phyloP scores from a whole-genome alignment of 2,329 filamentous ascomycete species.

The Byssochlamys sp. region DNA sequence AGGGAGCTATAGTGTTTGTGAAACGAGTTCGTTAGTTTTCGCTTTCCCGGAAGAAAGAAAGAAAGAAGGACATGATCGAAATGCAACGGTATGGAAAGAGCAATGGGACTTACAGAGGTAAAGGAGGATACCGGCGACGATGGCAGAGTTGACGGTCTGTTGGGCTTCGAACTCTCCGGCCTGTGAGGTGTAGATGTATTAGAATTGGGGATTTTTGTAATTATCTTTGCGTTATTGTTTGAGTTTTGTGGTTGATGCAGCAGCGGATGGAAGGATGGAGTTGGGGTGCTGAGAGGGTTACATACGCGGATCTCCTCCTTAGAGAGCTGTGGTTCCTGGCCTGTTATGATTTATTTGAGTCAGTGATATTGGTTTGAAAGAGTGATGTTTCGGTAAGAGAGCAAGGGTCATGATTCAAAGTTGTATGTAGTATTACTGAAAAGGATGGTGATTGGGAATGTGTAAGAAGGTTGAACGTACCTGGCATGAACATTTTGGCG shows the following conservation, averaged over 20 bases:
- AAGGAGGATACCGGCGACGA: conserved; percentile 46
- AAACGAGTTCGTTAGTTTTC: not conserved
- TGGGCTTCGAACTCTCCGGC: conserved; percentile 46
- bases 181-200: conserved; percentile 12
- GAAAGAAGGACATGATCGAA: not conserved
- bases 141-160: conserved; percentile 45
- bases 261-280: not conserved
- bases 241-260: not conserved
- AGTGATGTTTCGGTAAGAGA: not conserved
- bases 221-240: not conserved
- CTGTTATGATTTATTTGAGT: conserved; percentile 11
- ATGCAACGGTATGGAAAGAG: conserved; percentile 1
- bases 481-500: conserved; percentile 14
- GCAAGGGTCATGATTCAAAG: not conserved
- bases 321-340: conserved; percentile 34
- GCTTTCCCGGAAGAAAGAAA: not conserved
- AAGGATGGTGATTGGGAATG: not conserved
- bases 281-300: not conserved
- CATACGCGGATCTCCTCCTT: conserved; percentile 38
- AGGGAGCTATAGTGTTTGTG: conserved; percentile 30
- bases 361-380: not conserved
- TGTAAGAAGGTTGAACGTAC: conserved; percentile 3
- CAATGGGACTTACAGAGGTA: conserved; percentile 48
- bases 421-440: not conserved
- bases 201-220: not conserved